Conservation (phyloP, 306 rosid genomes). For the Vicia sativa region DNA sequence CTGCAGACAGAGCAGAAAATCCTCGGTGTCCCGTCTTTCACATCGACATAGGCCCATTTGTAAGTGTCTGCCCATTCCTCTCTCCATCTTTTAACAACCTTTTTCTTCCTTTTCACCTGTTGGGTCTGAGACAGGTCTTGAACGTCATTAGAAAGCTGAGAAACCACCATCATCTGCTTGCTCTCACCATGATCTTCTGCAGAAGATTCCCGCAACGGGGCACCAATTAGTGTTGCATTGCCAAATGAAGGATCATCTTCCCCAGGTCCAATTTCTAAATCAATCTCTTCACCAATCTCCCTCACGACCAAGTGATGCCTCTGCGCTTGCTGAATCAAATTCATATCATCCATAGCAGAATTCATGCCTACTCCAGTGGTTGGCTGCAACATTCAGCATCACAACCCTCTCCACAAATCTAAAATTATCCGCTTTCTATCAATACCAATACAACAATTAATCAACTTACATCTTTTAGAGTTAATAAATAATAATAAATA, state of each 20-base stretch:
- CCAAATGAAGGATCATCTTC: conserved; percentile 94
- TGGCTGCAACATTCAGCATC: conserved; percentile 91
- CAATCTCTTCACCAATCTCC: conserved; percentile 93
- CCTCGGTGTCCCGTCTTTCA: conserved; percentile 94
- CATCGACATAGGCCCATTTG: conserved; percentile 97
- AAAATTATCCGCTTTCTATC: conserved; percentile 37
- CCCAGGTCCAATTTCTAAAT: conserved; percentile 94
- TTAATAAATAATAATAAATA: neutral
- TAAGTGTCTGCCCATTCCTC: conserved; percentile 99
- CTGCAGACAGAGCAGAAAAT: conserved; percentile 97
- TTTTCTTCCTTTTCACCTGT: conserved; percentile 80
- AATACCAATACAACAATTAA: conserved; percentile 23
- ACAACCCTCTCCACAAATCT: conserved; percentile 48
- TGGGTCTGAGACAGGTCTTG: conserved; percentile 79
- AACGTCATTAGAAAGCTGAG: conserved; percentile 77
- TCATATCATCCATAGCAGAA: conserved; percentile 93
- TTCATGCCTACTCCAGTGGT: conserved; percentile 75
- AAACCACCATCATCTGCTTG: conserved; percentile 80
- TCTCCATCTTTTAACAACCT: conserved; percentile 99
- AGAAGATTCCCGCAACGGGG: conserved; percentile 75
- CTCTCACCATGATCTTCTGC: conserved; percentile 75
- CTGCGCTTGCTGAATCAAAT: conserved; percentile 92
- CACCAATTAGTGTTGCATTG: conserved; percentile 70
- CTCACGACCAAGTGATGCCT: conserved; percentile 95
- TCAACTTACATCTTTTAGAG: conserved; percentile 3